Base-by-base conservation (phyloP, 495 filamentous ascomycete genomes). In the Aspergillus leporis region DNA sequence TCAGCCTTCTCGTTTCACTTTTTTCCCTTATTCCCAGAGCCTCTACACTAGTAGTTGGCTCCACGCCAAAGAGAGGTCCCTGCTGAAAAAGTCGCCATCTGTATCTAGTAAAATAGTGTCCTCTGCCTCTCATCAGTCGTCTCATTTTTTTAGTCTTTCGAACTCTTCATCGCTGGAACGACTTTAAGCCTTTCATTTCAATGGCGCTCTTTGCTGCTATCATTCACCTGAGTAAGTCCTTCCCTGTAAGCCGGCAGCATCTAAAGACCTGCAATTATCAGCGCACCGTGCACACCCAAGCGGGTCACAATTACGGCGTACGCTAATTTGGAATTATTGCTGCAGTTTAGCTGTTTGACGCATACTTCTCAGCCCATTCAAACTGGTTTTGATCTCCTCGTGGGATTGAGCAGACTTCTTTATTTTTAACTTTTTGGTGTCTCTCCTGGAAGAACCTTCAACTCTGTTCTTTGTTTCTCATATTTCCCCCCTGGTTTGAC, bases 1-100 rank as follows among this genome's bases (percentile, higher is more conserved):
- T 62, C 56, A 60, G 56, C 56, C 56, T 62, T 58, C 38, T 45
- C 47, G 64, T 66, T 66, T 66, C 64, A 66, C 56, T 32, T 60
- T 53, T 38, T 47, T 6, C 55, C 32, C 48, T 19, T 22, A 43
- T 31, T 49, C 61, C 50, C 53, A 56, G 57, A 56, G 54, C 61
- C 53, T 48, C 53, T 54, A 56, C 38, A 51, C 49, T 55, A 41
- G 38, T 51, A 59, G 46, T 47, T 22, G 43, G 43, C 51, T 56
- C 55, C 50, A 60, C 53, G 50, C 50, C 52, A 57, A 51, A 46
- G 54, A 49, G 61, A 59, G 50, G 56, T 60, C 59, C 56, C 54
- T 58, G 57, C 53, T 32, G 31, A 55, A 63, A 51, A 60, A 63
- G 50, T 61, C 53, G 58, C 58, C 56, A 61, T 63, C 52, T 53